Conservation (phyloP, 139 green algal genomes). For the Nannochloris sp. region DNA sequence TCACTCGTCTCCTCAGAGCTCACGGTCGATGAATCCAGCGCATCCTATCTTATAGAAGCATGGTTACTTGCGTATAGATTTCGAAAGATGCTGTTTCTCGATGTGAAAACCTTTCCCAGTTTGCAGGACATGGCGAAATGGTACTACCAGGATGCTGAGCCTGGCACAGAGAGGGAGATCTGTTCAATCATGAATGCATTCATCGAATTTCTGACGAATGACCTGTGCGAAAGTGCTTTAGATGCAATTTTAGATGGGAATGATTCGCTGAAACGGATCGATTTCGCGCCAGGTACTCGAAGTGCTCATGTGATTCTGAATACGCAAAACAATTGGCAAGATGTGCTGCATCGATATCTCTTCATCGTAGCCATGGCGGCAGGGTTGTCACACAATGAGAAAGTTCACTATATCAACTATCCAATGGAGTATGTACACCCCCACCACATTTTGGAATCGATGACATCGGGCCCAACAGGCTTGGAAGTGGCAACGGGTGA, state of each 20-base stretch:
- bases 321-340: neutral
- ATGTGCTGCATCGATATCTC: neutral
- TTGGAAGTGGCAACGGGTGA: neutral
- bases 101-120: slow-evolving; percentile 14
- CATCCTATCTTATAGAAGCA: slow-evolving; percentile 29
- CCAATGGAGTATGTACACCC: neutral
- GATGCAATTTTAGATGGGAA: neutral
- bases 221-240: neutral
- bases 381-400: neutral
- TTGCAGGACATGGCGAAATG: neutral
- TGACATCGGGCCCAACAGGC: neutral
- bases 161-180: neutral
- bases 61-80: slow-evolving; percentile 50
- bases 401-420: neutral
- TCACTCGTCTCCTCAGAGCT: slow-evolving; percentile 9
- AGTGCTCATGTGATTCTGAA: neutral
- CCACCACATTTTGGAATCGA: neutral
- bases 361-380: neutral
- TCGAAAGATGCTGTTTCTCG: slow-evolving; percentile 30
- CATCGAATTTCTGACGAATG: neutral
- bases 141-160: neutral
- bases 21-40: slow-evolving; percentile 15
- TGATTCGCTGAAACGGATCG: neutral
- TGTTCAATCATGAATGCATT: neutral
- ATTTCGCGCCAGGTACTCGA: neutral